Percentiles rank a stretch among this genome's conserved stretches.
phyloP scores from a whole-genome alignment of 352 stramenopile genomes.

The Phytophthora fragariae region DNA sequence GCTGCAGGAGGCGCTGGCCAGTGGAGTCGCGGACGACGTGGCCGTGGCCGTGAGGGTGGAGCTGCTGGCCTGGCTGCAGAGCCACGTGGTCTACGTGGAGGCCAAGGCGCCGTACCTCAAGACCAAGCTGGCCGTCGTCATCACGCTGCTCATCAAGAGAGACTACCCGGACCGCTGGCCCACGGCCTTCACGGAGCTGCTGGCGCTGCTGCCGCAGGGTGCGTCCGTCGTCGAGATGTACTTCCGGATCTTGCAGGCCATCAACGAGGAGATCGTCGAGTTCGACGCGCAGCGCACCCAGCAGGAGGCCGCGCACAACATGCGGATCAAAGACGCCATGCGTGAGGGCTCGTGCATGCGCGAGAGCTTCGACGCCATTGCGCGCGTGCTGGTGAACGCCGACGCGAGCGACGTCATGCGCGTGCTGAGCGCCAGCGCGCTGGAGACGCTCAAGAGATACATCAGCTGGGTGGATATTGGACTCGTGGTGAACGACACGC shows the following conservation, averaged over 20 bases:
- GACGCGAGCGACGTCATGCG: slow-evolving; percentile 75
- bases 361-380: slow-evolving; percentile 85
- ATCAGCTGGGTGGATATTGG: slow-evolving; percentile 89
- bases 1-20: slow-evolving; percentile 65
- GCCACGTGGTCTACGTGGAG: slow-evolving; percentile 68
- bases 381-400: slow-evolving; percentile 81
- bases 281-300: slow-evolving; percentile 78
- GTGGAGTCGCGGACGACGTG: slow-evolving; percentile 53
- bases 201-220: slow-evolving; percentile 71
- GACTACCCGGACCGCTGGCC: slow-evolving; percentile 92
- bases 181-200: slow-evolving; percentile 85
- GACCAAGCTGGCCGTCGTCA: slow-evolving; percentile 85
- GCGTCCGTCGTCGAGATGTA: slow-evolving; percentile 92
- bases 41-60: slow-evolving; percentile 58
- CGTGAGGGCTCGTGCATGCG: slow-evolving; percentile 76
- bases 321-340: slow-evolving; percentile 91
- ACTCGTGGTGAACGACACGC: slow-evolving; percentile 85
- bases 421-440: slow-evolving; percentile 66
- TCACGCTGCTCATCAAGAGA: slow-evolving; percentile 86
- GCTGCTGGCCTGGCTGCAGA: slow-evolving; percentile 72
- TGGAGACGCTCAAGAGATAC: slow-evolving; percentile 87
- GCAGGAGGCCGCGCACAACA: slow-evolving; percentile 73
- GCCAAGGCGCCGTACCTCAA: slow-evolving; percentile 79
- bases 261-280: slow-evolving; percentile 93
- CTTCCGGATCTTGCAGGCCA: slow-evolving; percentile 89